Percentiles rank a stretch among this genome's conserved stretches.
These are phyloP conservation scores for Fusarium papillatum DNA, from an alignment of 2,329 filamentous ascomycete genomes.

Conservation along the genomic window DNA sequence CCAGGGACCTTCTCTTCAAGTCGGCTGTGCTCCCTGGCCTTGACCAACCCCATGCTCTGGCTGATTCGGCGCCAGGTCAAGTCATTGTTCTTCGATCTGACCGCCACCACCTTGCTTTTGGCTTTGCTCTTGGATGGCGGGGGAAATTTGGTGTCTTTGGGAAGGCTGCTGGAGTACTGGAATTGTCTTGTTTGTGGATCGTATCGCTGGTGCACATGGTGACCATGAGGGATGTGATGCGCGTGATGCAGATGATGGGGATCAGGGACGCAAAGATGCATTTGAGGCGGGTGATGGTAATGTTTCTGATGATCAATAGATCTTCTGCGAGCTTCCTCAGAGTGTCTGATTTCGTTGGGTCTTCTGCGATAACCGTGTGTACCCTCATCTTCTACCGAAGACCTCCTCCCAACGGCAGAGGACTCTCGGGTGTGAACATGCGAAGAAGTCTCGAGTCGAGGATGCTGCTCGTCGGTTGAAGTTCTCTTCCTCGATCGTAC, in stretches of 20 bases:
- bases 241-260: slow-evolving; percentile 6
- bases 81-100: slow-evolving; percentile 15
- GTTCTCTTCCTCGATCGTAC: background rate
- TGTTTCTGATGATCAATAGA: slow-evolving; percentile 12
- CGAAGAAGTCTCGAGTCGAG: background rate
- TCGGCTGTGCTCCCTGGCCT: slow-evolving; percentile 5
- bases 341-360: background rate
- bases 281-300: background rate
- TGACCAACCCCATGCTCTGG: slow-evolving; percentile 15
- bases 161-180: background rate
- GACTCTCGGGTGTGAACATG: slow-evolving; percentile 24
- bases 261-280: background rate
- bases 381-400: slow-evolving; percentile 24
- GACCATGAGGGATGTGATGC: background rate
- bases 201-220: background rate
- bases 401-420: slow-evolving; percentile 16
- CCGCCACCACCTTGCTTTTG: slow-evolving; percentile 5
- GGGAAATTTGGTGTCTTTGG: background rate
- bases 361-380: background rate
- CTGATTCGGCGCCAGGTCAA: slow-evolving; percentile 10
- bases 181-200: background rate
- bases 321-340: background rate
- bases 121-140: background rate
- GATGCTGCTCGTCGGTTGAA: slow-evolving; percentile 18
- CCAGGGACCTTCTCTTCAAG: background rate